These are phyloP conservation scores for Pleurostoma richardsiae DNA, from an alignment of 2,329 filamentous ascomycete genomes.

Conservation along the genomic window DNA sequence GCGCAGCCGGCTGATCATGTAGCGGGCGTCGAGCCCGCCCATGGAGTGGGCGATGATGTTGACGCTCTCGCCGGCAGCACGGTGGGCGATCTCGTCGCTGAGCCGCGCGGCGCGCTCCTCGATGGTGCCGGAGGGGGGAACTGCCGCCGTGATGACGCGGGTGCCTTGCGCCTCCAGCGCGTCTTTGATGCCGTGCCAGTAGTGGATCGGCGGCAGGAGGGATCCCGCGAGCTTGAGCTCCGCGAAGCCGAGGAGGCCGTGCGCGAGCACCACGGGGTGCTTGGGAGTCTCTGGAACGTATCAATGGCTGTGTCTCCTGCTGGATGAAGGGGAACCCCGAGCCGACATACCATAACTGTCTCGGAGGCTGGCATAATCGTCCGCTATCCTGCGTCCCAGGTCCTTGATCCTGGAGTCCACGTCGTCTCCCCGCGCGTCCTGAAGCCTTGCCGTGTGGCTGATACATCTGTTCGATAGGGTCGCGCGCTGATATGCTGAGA, in stretches of 20 bases:
- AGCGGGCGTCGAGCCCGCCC: slow-evolving; percentile 61
- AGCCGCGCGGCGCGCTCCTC: slow-evolving; percentile 54
- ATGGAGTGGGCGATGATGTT: slow-evolving; percentile 72
- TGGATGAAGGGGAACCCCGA: slow-evolving; percentile 22
- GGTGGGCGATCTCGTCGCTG: slow-evolving; percentile 44
- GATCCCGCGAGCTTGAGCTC: slow-evolving; percentile 45
- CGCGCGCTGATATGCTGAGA: too few relatives aligned
- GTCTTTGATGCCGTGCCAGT: slow-evolving; percentile 61
- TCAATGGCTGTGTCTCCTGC: background rate
- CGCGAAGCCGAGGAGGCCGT: slow-evolving; percentile 60
- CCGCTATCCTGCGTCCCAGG: background rate
- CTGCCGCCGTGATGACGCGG: slow-evolving; percentile 54
- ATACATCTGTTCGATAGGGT: too few relatives aligned
- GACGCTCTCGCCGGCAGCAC: slow-evolving; percentile 51
- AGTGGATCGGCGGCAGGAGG: slow-evolving; percentile 50
- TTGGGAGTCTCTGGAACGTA: slow-evolving; percentile 43
- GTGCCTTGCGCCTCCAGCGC: slow-evolving; percentile 48
- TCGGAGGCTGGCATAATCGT: slow-evolving; percentile 1
- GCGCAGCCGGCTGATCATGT: slow-evolving; percentile 56
- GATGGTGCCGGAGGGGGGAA: slow-evolving; percentile 58
- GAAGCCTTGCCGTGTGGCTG: background rate
- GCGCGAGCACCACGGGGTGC: slow-evolving; percentile 59
- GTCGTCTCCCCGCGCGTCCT: background rate
- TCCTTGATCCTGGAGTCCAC: background rate
- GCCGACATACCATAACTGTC: slow-evolving; percentile 4